phyloP scores from a whole-genome alignment of 768 basidiomycete genomes.

The Melanogaster broomeanus region DNA sequence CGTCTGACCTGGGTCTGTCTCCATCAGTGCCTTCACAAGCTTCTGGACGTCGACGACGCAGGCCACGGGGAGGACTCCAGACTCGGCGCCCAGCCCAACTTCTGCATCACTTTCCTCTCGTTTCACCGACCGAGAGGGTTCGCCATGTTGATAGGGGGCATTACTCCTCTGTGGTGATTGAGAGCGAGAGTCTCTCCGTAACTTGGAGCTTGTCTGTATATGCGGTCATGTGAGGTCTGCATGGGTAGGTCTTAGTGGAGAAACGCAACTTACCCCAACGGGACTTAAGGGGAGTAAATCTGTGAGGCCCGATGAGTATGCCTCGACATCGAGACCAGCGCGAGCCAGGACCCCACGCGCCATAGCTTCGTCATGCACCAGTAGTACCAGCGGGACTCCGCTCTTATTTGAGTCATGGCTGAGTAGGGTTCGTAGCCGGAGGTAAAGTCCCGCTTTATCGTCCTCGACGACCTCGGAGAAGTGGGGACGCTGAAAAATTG shows the following conservation, averaged over 20 bases:
- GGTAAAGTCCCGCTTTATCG: constrained; percentile 9
- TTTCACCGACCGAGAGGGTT: constrained; percentile 5
- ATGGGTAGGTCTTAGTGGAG: neutral
- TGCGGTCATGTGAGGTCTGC: neutral
- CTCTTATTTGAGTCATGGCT: constrained; percentile 14
- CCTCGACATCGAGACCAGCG: constrained; percentile 42
- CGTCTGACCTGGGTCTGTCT: constrained; percentile 22
- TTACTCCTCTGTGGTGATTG: constrained; percentile 8
- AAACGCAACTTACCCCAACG: constrained; percentile 7
- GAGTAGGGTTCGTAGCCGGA: constrained; percentile 22
- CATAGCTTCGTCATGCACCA: constrained; percentile 46
- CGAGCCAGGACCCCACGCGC: constrained; percentile 41
- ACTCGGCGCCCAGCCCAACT: neutral
- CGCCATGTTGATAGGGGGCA: neutral
- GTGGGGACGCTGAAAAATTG: constrained; percentile 9
- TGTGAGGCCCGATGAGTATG: constrained; percentile 43
- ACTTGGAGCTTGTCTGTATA: constrained; percentile 8
- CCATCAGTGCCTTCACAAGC: constrained; percentile 43
- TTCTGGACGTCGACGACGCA: constrained; percentile 44
- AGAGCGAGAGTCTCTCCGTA: constrained; percentile 6
- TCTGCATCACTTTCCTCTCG: neutral
- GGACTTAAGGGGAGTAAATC: constrained; percentile 11
- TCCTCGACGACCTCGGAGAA: constrained; percentile 20
- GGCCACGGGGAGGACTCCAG: constrained; percentile 20
- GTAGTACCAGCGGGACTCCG: constrained; percentile 42